Conservation (phyloP, 495 filamentous ascomycete species). For the Acidomyces sp. region DNA sequence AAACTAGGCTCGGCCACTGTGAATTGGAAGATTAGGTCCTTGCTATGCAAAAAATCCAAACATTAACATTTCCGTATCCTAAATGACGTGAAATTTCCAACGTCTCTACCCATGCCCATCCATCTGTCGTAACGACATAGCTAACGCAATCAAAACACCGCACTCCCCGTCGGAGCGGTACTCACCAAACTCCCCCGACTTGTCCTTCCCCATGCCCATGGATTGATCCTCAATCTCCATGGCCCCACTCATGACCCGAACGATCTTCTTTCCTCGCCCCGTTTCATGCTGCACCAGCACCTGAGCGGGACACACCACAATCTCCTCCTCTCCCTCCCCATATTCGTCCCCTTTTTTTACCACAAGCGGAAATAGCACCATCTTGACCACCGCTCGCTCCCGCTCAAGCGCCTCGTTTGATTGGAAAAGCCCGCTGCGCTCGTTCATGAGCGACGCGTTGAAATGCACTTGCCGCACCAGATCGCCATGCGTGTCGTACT, state of each 20-base stretch:
- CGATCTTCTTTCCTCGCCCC: slow-evolving; percentile 30
- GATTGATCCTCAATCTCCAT: slow-evolving; percentile 32
- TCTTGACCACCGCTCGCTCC: slow-evolving; percentile 62
- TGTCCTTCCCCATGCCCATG: no score
- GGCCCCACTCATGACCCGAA: slow-evolving; percentile 31
- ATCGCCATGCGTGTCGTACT: slow-evolving; percentile 87
- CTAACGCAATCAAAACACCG: slow-evolving; percentile 8
- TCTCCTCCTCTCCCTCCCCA: slow-evolving; percentile 76
- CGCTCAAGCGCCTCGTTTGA: slow-evolving; percentile 63
- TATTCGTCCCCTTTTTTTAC: slow-evolving; percentile 84
- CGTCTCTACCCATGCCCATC: no score
- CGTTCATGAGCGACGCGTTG: slow-evolving; percentile 86
- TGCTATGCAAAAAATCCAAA: no score
- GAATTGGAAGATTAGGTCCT: no score
- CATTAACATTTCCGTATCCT: no score
- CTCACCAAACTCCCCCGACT: slow-evolving; percentile 23
- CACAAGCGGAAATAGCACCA: slow-evolving; percentile 87
- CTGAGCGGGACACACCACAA: slow-evolving; percentile 85
- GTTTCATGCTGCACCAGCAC: slow-evolving; percentile 52
- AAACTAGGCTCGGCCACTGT: no score
- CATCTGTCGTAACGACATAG: no score
- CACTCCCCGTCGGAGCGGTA: slow-evolving; percentile 11
- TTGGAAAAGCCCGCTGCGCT: slow-evolving; percentile 55
- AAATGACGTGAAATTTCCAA: no score
- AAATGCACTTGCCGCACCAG: slow-evolving; percentile 69